A percentile compares a stretch with the other conserved stretches of the same genome.
These are phyloP conservation scores for Ampelocalamus luodianensis DNA, from an alignment of 176 grass and related monocot genomes.

Conservation along the genomic window DNA sequence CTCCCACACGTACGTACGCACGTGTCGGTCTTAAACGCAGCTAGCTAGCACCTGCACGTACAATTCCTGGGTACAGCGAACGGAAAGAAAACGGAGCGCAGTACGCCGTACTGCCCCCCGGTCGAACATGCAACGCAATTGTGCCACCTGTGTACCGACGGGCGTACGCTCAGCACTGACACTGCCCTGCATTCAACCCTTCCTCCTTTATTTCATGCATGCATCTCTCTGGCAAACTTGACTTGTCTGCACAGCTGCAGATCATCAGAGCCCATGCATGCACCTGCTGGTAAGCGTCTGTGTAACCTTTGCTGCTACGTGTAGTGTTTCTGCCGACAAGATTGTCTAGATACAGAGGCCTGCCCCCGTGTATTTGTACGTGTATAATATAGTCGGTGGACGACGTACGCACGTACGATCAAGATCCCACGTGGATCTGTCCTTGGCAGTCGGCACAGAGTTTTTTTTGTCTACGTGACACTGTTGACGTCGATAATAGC, in stretches of 20 bases:
- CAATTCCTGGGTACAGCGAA: too few relatives aligned
- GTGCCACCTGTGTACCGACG: too few relatives aligned
- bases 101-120: too few relatives aligned
- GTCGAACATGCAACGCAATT: too few relatives aligned
- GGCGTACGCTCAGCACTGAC: too few relatives aligned
- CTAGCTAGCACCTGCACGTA: neutral
- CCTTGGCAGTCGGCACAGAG: neutral
- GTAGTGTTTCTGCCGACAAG: neutral
- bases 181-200: neutral
- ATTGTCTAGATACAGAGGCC: neutral
- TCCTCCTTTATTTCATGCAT: neutral
- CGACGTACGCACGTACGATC: neutral
- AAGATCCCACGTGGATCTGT: slow-evolving; percentile 5
- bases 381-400: neutral
- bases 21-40: neutral
- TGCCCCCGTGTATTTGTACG: neutral
- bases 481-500: too few relatives aligned
- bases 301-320: neutral
- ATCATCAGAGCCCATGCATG: too few relatives aligned
- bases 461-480: too few relatives aligned
- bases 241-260: neutral
- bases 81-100: too few relatives aligned
- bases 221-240: neutral
- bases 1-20: neutral
- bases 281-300: neutral